These are phyloP conservation scores for Smittium mucronatum DNA, from an alignment of 371 early-diverging fungal species.

Conservation along the genomic window DNA sequence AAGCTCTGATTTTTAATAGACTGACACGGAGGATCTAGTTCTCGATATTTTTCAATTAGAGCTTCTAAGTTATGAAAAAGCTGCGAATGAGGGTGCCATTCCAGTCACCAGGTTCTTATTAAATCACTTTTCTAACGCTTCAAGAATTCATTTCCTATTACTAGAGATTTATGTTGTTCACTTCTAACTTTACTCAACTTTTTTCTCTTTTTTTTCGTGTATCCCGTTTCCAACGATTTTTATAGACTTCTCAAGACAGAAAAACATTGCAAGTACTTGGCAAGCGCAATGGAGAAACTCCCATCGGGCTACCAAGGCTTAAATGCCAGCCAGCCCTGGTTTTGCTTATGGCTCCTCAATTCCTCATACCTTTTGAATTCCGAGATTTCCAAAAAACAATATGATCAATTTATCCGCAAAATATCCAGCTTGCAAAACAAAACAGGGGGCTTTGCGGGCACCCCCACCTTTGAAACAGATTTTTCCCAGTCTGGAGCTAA, in stretches of 20 bases:
- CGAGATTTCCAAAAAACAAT: conserved; percentile 13
- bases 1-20: background rate
- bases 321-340: conserved; percentile 86
- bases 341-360: conserved; percentile 82
- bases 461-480: conserved; percentile 18
- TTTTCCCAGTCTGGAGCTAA: background rate
- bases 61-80: background rate
- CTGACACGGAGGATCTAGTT: background rate
- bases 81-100: background rate
- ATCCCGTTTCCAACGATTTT: no score
- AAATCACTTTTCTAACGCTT: background rate
- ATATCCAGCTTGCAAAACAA: conserved; percentile 51
- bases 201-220: no score
- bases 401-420: conserved; percentile 43
- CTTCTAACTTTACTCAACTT: no score
- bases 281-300: conserved; percentile 37
- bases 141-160: no score
- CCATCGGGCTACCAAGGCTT: conserved; percentile 49
- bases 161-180: no score
- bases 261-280: conserved; percentile 46
- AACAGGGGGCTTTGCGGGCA: conserved; percentile 79
- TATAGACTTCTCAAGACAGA: conserved; percentile 6
- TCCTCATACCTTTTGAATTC: conserved; percentile 59
- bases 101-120: background rate
- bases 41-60: background rate